Evolutionary conservation across 371 early-diverging fungal genomes (phyloP), one percentile per base, ranked within the genome.

Genomic region (Mycotypha africana): DNA sequence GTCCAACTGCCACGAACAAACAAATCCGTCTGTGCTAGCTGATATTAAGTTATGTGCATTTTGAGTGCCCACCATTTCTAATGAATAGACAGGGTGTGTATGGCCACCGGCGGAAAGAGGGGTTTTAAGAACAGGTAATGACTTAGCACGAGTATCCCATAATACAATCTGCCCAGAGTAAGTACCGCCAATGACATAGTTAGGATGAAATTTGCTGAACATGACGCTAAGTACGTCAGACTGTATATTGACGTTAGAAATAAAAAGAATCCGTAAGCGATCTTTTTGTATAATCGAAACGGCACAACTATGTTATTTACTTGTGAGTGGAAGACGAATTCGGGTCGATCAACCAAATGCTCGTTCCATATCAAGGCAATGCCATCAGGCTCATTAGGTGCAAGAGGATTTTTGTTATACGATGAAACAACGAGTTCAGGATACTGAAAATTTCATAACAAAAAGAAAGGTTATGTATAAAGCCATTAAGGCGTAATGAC

Each of bases 1-100:
- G 63, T 98, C 97, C 56, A 97, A 64, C 61, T 91, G 91, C 98
- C 98, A 98, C 10, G 92, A 78, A 57, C 97, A 96, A 9, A 96
- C 85, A 46, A 89, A 73, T 3, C 98, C 98, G 62, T 98, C 98
- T 16, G 93, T 92, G 42, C 90, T 88, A 14, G 89, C 92, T 26
- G 91, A 86, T 30, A 97, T 76, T 31, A 97, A 61, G 60, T 91
- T 84, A 62, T 94, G 91, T 2, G 94, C 94, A 59, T 96, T 93
- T 46, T 92, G 90, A 3, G 94, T 93, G 19, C 97, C 98, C 5
- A 95, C 90, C 67, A 95, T 82, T 39, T 78, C 72, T 54, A 96
- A 66, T 0, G 88, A 78, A 53, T 91, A 94, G 3, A 98, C 89
- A 4, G 97, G 97, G 67, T 98, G 95, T 2, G 97, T 93, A 60